A percentile compares a stretch with the other conserved stretches of the same genome.
Conservation (phyloP, 2,329 filamentous ascomycete species). For the Colletotrichum sp. region DNA sequence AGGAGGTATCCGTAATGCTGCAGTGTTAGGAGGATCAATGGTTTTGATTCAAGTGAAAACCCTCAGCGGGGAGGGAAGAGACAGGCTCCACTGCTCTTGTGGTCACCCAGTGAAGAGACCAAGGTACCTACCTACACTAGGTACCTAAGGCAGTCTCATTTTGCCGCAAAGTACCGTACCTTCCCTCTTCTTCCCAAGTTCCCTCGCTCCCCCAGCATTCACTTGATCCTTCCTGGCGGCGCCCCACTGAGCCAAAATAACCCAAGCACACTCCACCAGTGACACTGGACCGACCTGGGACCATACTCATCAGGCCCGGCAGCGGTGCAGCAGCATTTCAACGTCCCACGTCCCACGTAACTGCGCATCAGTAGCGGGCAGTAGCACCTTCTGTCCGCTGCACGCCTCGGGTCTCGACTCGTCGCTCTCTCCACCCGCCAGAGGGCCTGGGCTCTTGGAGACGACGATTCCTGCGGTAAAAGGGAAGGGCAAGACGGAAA, state of each 20-base stretch:
- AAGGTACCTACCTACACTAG: neutral
- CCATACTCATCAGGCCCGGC: neutral
- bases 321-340: neutral
- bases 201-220: constrained; percentile 4
- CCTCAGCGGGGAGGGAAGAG: neutral
- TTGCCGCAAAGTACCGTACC: neutral
- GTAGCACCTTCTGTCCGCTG: constrained; percentile 6
- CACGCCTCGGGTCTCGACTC: constrained; percentile 10
- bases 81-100: neutral
- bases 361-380: constrained; percentile 16
- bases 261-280: neutral
- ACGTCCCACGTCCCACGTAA: constrained; percentile 18
- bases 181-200: neutral
- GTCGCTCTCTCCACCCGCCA: constrained; percentile 7
- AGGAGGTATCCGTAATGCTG: neutral
- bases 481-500: neutral
- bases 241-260: constrained; percentile 14
- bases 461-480: neutral
- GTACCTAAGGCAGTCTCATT: neutral
- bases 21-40: neutral
- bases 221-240: neutral
- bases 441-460: neutral
- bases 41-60: neutral
- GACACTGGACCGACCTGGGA: neutral
- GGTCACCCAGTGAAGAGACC: neutral